Evolutionary conservation across 2,329 filamentous ascomycete species (phyloP), one percentile per base, ranked within the genome.

Genomic region (Arthroderma sp.): DNA sequence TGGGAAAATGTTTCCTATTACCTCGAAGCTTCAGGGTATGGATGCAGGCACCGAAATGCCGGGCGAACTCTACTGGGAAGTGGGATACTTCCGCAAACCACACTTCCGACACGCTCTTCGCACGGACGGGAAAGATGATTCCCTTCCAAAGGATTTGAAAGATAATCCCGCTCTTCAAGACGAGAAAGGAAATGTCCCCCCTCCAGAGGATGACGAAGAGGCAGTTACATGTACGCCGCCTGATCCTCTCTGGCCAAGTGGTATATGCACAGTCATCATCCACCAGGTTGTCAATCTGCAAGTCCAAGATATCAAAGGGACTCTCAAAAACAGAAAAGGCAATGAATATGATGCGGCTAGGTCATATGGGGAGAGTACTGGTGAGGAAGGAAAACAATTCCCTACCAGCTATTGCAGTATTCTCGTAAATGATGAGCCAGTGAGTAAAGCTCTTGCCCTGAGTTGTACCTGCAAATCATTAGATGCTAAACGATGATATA

Each of bases 231-330:
- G 89, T 67, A 97, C 91, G 0, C 93, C 93, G 4, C 91, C 91
- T 0, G 91, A 97, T 68, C 91, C 91, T n/a, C 79, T 95, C 5
- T 97, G 90, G 89, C 93, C 91, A 0, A 94, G 87, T 64, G 93
- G 93, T 58, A 78, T 98, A 19, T 84, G 91, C 67, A 90, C 86
- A 64, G 73, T 97, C 38, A 80, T 97, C 44, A 80, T 97, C 25
- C 91, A 97, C 67, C 91, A 97, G 70, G 95, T 97, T 63, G 91
- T 96, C 63, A 95, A 93, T 60, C 79, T 98, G 7, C 90, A 96
- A 70, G 77, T 96, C n/a, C 84, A 87, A 59, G 91, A 96, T 63
- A 82, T 95, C 69, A 89, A 93, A 67, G 91, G 91, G 13, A 60
- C 60, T n/a, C 39, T 59, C n/a, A 1, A 93, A 85, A 91, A 86